Percentiles rank a stretch among this genome's conserved stretches.
phyloP scores from a whole-genome alignment of 495 filamentous ascomycete species.

The Podospora fimiseda region DNA sequence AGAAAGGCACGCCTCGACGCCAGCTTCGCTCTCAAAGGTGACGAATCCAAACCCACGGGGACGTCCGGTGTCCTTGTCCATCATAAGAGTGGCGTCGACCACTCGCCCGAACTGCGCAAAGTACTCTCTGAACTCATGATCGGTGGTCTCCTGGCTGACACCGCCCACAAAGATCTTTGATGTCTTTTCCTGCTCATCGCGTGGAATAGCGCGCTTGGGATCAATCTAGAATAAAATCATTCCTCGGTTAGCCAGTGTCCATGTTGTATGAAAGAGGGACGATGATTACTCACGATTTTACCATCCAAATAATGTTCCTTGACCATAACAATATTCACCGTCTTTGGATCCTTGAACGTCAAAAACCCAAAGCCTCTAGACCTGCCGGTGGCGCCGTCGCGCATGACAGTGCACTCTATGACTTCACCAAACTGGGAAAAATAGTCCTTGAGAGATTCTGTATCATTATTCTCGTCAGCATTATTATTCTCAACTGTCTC shows the following conservation, averaged over 20 bases:
- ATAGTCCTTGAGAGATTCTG: slow-evolving; percentile 96
- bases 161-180: slow-evolving; percentile 98
- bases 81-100: slow-evolving; percentile 96
- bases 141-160: slow-evolving; percentile 93
- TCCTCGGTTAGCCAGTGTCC: slow-evolving; percentile 10
- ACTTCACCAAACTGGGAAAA: slow-evolving; percentile 98
- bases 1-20: slow-evolving; percentile 83
- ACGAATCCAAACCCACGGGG: slow-evolving; percentile 98
- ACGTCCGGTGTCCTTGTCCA: slow-evolving; percentile 96
- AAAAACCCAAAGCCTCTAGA: slow-evolving; percentile 96
- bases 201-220: slow-evolving; percentile 93
- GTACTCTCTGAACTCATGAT: slow-evolving; percentile 91
- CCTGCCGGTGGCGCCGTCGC: slow-evolving; percentile 86
- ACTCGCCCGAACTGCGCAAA: slow-evolving; percentile 95
- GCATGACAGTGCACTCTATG: slow-evolving; percentile 95
- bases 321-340: slow-evolving; percentile 98
- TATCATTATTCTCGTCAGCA: neutral
- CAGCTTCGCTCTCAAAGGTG: slow-evolving; percentile 92
- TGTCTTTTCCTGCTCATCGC: slow-evolving; percentile 95
- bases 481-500: neutral
- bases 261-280: neutral
- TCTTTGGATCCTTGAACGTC: slow-evolving; percentile 94
- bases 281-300: slow-evolving; percentile 74
- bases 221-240: slow-evolving; percentile 61
- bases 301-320: slow-evolving; percentile 98